phyloP scores from a whole-genome alignment of 2,329 filamentous ascomycete genomes.

The Tolypocladium ovalisporum region DNA sequence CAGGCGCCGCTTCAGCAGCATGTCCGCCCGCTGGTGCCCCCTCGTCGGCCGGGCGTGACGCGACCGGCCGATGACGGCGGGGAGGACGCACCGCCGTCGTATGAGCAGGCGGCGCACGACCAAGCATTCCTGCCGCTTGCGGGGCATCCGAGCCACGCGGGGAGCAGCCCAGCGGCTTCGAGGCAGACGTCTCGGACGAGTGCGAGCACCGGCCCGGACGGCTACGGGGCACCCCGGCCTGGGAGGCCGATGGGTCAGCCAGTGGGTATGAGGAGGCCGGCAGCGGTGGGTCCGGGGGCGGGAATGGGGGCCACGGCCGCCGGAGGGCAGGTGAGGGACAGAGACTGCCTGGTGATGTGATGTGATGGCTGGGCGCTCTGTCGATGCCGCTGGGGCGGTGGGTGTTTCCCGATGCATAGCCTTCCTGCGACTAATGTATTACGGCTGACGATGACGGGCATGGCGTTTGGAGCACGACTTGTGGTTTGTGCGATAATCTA shows the following conservation, averaged over 20 bases:
- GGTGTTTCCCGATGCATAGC: neutral
- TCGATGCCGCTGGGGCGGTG: neutral
- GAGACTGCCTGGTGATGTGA: slow-evolving; percentile 41
- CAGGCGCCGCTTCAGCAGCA: slow-evolving; percentile 18
- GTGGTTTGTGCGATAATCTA: neutral
- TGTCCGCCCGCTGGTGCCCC: slow-evolving; percentile 31
- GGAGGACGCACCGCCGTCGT: slow-evolving; percentile 45
- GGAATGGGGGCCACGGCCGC: slow-evolving; percentile 5
- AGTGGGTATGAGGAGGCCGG: slow-evolving; percentile 12
- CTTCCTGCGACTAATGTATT: neutral
- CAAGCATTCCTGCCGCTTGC: slow-evolving; percentile 39
- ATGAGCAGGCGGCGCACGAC: slow-evolving; percentile 44
- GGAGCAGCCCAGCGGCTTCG: slow-evolving; percentile 19
- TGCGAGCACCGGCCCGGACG: neutral
- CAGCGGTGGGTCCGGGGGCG: slow-evolving; percentile 11
- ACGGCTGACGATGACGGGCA: neutral
- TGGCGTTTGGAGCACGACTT: slow-evolving; percentile 1
- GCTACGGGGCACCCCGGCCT: neutral
- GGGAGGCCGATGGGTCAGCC: slow-evolving; percentile 5
- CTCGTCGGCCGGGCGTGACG: slow-evolving; percentile 23
- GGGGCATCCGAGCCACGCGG: slow-evolving; percentile 38
- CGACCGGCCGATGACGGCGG: slow-evolving; percentile 25
- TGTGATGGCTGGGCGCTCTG: slow-evolving; percentile 21
- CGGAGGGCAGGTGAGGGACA: slow-evolving; percentile 10
- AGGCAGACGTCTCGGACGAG: slow-evolving; percentile 2